Evolutionary conservation across 495 filamentous ascomycete genomes (phyloP), one percentile per base, ranked within the genome.

Genomic region (Xylaria intraflava): DNA sequence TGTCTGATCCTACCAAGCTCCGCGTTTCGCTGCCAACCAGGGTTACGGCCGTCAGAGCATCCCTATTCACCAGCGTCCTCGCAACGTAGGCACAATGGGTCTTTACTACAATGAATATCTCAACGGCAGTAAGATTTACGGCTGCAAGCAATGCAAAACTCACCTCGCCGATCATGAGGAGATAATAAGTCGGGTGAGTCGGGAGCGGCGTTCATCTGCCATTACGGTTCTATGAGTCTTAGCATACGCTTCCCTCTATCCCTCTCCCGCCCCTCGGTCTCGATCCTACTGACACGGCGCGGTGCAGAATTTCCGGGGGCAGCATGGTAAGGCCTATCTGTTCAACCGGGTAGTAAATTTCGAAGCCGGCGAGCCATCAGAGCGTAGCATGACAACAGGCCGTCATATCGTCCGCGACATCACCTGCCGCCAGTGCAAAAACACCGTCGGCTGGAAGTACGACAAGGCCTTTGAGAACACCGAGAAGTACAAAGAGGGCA

Each of bases 351-450:
- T 97, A 45, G 93, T 98, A 65, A 98, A 98, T 71, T 78, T 94
- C 68, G 84, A 79, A 47, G 74, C 82, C 46, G 83, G 82, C 58
- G 88, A 94, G 38, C 82, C 92, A 11, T 81, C 79, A 49, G 94
- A 98, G 72, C 90, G 93, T 57, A 95, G 85, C 78, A 98, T 98
- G 93, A 98, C 94, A n/a, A 98, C 93, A 2, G 93, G 93, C 42
- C 78, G 86, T 31, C 93, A 98, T 67, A 77, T 96, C 30, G 93
- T 98, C 38, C 84, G 94, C 43, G 93, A 98, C 69, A 96, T 98
- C 61, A 69, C 69, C 36, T 98, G 93, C 72, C 76, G 84, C 47
- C 86, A 92, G 71, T 98, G 93, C 82, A 85, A 84, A 60, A 85
- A 88, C 66, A 87, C 85, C 44, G 93, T 98, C 48, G 93, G 93